Percentiles rank a stretch among this genome's conserved stretches.
These are phyloP conservation scores for Pythium oligandrum DNA, from an alignment of 352 stramenopile genomes.

Conservation along the genomic window DNA sequence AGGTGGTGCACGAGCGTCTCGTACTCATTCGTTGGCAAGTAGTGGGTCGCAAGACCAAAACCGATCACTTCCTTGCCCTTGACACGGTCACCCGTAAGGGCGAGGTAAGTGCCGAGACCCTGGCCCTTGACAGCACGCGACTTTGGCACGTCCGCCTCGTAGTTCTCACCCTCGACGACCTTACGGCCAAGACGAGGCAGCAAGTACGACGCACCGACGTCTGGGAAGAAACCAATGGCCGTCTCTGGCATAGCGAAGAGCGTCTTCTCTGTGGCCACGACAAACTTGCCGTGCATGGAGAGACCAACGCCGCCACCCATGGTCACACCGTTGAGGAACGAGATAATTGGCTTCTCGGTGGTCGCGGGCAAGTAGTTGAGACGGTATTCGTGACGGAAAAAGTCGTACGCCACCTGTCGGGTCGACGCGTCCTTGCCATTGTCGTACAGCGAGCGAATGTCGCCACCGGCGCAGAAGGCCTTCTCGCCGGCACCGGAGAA, in stretches of 20 bases:
- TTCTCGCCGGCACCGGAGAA: slow-evolving; percentile 79
- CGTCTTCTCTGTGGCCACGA: slow-evolving; percentile 96
- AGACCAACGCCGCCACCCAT: slow-evolving; percentile 98
- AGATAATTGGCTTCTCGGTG: slow-evolving; percentile 87
- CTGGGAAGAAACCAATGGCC: slow-evolving; percentile 97
- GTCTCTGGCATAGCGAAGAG: slow-evolving; percentile 99
- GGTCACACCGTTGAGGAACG: slow-evolving; percentile 96
- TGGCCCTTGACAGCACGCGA: slow-evolving; percentile 68
- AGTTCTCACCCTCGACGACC: slow-evolving; percentile 63
- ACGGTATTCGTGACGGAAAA: slow-evolving; percentile 95
- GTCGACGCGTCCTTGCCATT: slow-evolving; percentile 69
- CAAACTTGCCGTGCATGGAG: slow-evolving; percentile 95
- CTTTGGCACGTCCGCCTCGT: slow-evolving; percentile 63
- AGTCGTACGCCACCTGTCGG: slow-evolving; percentile 76
- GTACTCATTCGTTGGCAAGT: slow-evolving; percentile 86
- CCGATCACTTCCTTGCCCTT: slow-evolving; percentile 88
- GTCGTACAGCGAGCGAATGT: slow-evolving; percentile 91
- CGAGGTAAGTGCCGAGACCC: slow-evolving; percentile 91
- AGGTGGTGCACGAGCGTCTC: slow-evolving; percentile 87
- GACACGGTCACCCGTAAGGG: slow-evolving; percentile 91
- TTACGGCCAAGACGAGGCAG: slow-evolving; percentile 85
- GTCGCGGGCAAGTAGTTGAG: slow-evolving; percentile 90
- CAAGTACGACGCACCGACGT: slow-evolving; percentile 94
- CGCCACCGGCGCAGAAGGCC: slow-evolving; percentile 94
- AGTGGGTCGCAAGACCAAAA: slow-evolving; percentile 96